Base-by-base conservation (phyloP, 2,329 filamentous ascomycete genomes). In the Davidsoniella neocaledoniae region DNA sequence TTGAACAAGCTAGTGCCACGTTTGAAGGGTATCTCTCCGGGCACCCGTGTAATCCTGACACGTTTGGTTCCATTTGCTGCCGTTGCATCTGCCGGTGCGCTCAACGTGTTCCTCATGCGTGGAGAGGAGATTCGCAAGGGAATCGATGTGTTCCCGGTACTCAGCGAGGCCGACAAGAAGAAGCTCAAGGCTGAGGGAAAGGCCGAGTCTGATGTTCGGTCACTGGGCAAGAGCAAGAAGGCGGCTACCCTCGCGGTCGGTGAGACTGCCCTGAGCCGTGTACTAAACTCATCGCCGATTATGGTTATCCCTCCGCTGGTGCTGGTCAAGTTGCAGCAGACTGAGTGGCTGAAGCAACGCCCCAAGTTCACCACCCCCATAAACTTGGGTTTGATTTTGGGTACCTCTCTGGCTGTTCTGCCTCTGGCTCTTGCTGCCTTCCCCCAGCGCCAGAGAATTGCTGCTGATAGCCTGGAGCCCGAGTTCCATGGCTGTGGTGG, bases 61-160 rank as follows among this genome's bases (percentile, higher is more conserved):
- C 81, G 91, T n/a, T 76, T 98, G 7, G 88, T 96, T 5, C 91
- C 91, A 23, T 98, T 98, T 61, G 91, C 90, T 0, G 91, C 91
- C 10, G 91, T 98, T 9, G 90, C 90, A 26, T 84, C 79, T 53
- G 91, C 91, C 3, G 88, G 87, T 59, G 86, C 81, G 1, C 73
- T 98, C 55, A 98, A 98, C 65, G 91, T 95, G 23, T 93, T 95
- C 66, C 76, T 98, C 50, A 98, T 98, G 91, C 86, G 91, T 53
- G 82, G 86, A 55, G 90, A 95, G 65, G 91, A 98, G 68, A 96
- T 98, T 58, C 76, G 84, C 60, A 77, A 77, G 54, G 91, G 91
- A 48, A 98, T 98, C 60, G 86, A 96, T 64, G 79, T 98, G 37
- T 95, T 82, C 64, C 87, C 88, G 1, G 80, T 86, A 5, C 73